Evolutionary conservation across 2,329 filamentous ascomycete genomes (phyloP).

Genomic region (Aaosphaeria pasadenensis): DNA sequence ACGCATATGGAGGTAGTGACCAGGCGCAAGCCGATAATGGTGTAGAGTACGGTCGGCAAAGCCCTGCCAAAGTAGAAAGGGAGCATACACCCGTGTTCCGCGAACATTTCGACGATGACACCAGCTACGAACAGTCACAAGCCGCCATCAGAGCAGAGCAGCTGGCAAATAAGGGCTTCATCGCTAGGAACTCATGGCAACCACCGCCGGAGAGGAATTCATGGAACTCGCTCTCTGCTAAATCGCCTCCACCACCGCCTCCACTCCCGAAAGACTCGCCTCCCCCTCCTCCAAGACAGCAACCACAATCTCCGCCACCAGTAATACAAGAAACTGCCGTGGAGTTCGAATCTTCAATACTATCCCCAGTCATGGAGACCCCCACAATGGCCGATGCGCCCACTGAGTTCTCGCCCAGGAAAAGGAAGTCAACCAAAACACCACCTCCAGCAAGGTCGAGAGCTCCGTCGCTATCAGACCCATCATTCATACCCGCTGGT

Average conservation of each 20-base stretch:
- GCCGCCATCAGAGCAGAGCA: conserved; percentile 47
- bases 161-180: conserved; percentile 47
- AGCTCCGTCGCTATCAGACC: conserved; percentile 36
- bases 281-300: conserved; percentile 5
- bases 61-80: conserved; percentile 35
- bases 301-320: conserved; percentile 5
- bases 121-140: conserved; percentile 37
- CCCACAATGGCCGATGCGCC: conserved; percentile 21
- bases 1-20: conserved; percentile 20
- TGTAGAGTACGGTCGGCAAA: conserved; percentile 20
- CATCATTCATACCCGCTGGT: conserved; percentile 33
- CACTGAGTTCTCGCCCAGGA: conserved; percentile 24
- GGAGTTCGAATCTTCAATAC: conserved; percentile 19
- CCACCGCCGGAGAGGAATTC: conserved; percentile 12
- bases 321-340: conserved; percentile 13
- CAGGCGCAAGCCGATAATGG: background rate
- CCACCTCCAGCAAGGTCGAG: conserved; percentile 33
- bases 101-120: conserved; percentile 59
- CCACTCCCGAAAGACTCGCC: conserved; percentile 14
- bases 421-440: conserved; percentile 34
- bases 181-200: conserved; percentile 39
- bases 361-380: conserved; percentile 35
- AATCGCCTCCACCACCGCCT: conserved; percentile 16
- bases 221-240: conserved; percentile 4
- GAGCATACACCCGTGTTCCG: conserved; percentile 58